Conservation (phyloP, 441 rosid species). For the Euphorbia schlechtendalii region DNA sequence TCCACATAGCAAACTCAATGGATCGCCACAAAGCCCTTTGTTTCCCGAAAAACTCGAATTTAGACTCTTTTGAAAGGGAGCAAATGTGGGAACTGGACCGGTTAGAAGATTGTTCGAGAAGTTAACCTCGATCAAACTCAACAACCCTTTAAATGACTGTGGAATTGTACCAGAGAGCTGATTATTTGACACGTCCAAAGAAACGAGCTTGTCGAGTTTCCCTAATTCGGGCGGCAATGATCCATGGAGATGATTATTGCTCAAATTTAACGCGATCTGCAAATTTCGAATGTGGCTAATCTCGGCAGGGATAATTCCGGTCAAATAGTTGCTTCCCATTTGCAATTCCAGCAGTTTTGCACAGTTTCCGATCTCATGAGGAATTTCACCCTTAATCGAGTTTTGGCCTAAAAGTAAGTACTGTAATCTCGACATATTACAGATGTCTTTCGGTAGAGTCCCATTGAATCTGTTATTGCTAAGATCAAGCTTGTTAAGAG, state of each 20-base stretch:
- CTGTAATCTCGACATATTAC: slow-evolving; percentile 78
- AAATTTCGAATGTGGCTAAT: slow-evolving; percentile 76
- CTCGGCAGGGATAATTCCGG: slow-evolving; percentile 82
- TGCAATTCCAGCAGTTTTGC: slow-evolving; percentile 70
- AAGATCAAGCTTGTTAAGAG: slow-evolving; percentile 86
- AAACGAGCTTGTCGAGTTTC: slow-evolving; percentile 85
- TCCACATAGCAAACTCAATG: slow-evolving; percentile 53
- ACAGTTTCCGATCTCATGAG: slow-evolving; percentile 85
- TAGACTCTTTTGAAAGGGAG: slow-evolving; percentile 81
- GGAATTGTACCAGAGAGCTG: slow-evolving; percentile 75
- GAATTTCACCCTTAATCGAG: slow-evolving; percentile 79
- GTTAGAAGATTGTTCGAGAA: slow-evolving; percentile 72
- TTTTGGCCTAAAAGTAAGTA: slow-evolving; percentile 74
- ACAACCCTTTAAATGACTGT: slow-evolving; percentile 64
- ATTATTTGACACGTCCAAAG: slow-evolving; percentile 84
- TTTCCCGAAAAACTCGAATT: slow-evolving; percentile 71
- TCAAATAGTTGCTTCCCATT: slow-evolving; percentile 69
- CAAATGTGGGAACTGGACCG: slow-evolving; percentile 69
- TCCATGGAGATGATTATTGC: slow-evolving; percentile 89
- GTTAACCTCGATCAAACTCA: slow-evolving; percentile 89
- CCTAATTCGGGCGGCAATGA: slow-evolving; percentile 73
- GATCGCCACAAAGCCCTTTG: slow-evolving; percentile 85
- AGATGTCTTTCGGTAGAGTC: slow-evolving; percentile 61
- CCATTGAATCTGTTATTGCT: slow-evolving; percentile 80
- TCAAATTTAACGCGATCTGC: slow-evolving; percentile 85